These are phyloP conservation scores for Incumbomyces lentus DNA, from an alignment of 2,329 filamentous ascomycete species.

Conservation along the genomic window DNA sequence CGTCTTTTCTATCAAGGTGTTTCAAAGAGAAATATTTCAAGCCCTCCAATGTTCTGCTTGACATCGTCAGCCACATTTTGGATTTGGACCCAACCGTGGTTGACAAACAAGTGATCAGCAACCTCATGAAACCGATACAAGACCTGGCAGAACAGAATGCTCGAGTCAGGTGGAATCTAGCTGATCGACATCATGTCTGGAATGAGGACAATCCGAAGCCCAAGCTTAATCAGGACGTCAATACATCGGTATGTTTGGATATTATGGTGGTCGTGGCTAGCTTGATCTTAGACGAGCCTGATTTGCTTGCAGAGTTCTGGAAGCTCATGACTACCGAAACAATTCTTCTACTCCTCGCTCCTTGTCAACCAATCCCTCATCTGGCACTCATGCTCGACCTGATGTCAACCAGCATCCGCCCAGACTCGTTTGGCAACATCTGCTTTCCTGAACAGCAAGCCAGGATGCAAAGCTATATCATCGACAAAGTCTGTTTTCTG, in stretches of 20 bases:
- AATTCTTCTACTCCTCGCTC: constrained; percentile 49
- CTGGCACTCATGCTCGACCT: constrained; percentile 46
- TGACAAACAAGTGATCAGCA: constrained; percentile 28
- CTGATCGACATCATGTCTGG: constrained; percentile 32
- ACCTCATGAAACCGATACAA: constrained; percentile 32
- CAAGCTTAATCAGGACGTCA: constrained; percentile 38
- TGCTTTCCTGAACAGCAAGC: constrained; percentile 26
- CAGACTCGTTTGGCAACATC: constrained; percentile 47
- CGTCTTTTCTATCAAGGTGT: constrained; percentile 46
- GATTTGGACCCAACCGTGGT: constrained; percentile 28
- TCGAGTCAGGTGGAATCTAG: constrained; percentile 39
- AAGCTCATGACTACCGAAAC: constrained; percentile 46
- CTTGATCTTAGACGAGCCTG: constrained; percentile 27
- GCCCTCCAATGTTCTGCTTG: constrained; percentile 33
- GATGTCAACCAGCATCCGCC: constrained; percentile 44
- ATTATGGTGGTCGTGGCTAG: constrained; percentile 46
- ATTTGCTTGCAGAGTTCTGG: constrained; percentile 43
- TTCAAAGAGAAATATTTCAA: constrained; percentile 43
- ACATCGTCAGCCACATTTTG: constrained; percentile 32
- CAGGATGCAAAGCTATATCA: constrained; percentile 36
- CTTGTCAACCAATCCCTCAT: constrained; percentile 46
- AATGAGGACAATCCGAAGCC: constrained; percentile 32
- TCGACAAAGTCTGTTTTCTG: constrained; percentile 48
- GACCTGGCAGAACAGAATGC: constrained; percentile 45
- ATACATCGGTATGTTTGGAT: constrained; percentile 44